Base-by-base conservation (phyloP, 2,329 filamentous ascomycete genomes). In the Karstenula rhodostoma region DNA sequence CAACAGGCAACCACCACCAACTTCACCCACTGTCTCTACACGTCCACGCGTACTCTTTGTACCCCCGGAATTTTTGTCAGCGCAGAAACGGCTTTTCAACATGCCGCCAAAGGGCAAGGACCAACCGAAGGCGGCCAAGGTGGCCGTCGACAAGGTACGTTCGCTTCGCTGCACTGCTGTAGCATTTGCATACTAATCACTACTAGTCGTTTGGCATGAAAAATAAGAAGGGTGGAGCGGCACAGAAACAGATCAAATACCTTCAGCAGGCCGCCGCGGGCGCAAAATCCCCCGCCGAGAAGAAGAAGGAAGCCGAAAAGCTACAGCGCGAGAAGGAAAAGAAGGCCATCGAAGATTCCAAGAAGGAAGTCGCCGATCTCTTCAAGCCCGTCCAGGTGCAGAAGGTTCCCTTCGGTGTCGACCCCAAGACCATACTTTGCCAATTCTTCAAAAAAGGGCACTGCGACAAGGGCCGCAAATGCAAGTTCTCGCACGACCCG, bases 391-490 rank as follows among this genome's bases (percentile, higher is more conserved):
- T 95, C 3, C 94, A 98, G 80, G 86, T 93, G n/a, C 95, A 99
- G 77, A 99, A 98, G 79, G 93, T 98, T 4, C 93, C 95, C 0
- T 98, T 99, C 69, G 95, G 95, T 55, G 95, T 98, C 57, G 95
- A 99, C 73, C 95, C 95, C 17, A 99, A 99, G 86, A 99, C 94
- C 0, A 91, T 99, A 8, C 82, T 99, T 27, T 99, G 95, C 78
- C 90, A 96, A 62, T 99, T 97, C 79, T 97, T 87, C 87, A 98
- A 97, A 80, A 96, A 97, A 80, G 95, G 95, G 35, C 90, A 93
- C 75, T 99, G 95, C 76, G 95, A 99, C 69, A 99, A 99, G 85
- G 95, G 84, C 69, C 73, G 65, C 79, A 97, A 96, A 83, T 99
- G 95, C 86, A 99, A 98, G 82, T 99, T 99, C 81, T 90, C 92